Evolutionary conservation across 129 eudicot genomes (phyloP).

Genomic region (Helianthus annuus): HanXRQr2.0-SUNRISE NC_035443.2:21802185-21802684

Average conservation of each 20-base stretch:
- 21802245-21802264: slow-evolving; percentile 15
- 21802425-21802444: neutral
- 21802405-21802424: neutral
- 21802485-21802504: too few relatives aligned
- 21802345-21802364: neutral
- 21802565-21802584: too few relatives aligned
- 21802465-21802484: too few relatives aligned
- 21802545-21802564: too few relatives aligned
- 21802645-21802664: too few relatives aligned
- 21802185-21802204: neutral
- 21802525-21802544: too few relatives aligned
- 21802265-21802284: slow-evolving; percentile 19
- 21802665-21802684: too few relatives aligned
- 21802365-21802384: neutral
- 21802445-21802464: neutral
- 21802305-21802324: neutral
- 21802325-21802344: neutral
- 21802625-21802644: too few relatives aligned
- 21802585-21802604: too few relatives aligned
- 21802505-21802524: too few relatives aligned
- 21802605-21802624: too few relatives aligned
- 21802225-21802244: neutral
- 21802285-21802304: slow-evolving; percentile 34
- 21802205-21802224: slow-evolving; percentile 24
- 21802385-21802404: neutral